Conservation (phyloP, 257 asterid genomes). For the Solanum pennellii region DNA sequence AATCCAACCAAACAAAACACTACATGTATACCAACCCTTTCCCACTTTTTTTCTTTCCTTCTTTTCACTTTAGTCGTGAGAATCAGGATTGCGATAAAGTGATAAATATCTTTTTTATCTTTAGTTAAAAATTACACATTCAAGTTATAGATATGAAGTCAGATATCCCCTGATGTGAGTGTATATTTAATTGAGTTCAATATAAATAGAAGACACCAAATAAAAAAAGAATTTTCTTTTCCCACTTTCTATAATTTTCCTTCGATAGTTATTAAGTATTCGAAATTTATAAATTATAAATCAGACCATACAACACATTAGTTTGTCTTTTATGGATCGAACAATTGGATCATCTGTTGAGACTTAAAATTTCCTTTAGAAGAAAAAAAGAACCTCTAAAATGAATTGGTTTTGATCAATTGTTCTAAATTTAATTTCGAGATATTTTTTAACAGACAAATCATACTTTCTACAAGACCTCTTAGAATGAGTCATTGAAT, state of each 20-base stretch:
- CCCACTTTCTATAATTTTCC: neutral
- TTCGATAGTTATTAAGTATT: neutral
- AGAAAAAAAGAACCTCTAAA: neutral
- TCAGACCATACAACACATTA: neutral
- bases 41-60: neutral
- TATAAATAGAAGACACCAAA: neutral
- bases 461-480: neutral
- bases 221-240: rapidly evolving
- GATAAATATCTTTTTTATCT: neutral
- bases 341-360: neutral
- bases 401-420: neutral
- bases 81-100: rapidly evolving
- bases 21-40: neutral
- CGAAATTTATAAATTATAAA: neutral
- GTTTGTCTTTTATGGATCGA: neutral
- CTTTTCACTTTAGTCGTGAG: neutral
- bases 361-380: neutral
- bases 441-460: neutral
- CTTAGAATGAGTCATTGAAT: neutral
- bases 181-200: rapidly evolving
- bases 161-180: neutral
- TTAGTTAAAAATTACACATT: neutral
- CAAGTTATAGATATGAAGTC: neutral
- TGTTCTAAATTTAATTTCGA: neutral
- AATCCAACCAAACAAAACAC: neutral